Evolutionary conservation across 257 asterid species (phyloP).

Genomic region (Plantago major): DNA sequence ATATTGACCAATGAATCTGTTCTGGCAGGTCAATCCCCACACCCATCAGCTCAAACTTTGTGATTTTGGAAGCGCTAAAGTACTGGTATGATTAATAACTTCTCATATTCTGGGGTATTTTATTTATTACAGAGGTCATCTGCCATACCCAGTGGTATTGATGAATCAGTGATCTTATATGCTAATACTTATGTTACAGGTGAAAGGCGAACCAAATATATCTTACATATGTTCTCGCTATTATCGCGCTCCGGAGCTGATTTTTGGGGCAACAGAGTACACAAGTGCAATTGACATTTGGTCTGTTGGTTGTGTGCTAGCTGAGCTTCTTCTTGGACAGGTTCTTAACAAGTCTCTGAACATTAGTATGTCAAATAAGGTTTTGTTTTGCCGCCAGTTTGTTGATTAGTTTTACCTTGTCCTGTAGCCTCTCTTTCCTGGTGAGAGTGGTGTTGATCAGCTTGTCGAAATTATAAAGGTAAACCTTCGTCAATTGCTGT

Average conservation of each 20-base stretch:
- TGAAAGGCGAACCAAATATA: constrained; percentile 83
- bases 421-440: constrained; percentile 72
- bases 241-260: constrained; percentile 79
- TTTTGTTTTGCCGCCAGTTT: constrained; percentile 5
- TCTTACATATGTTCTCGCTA: constrained; percentile 81
- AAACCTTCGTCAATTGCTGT: background rate
- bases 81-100: constrained; percentile 40
- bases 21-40: constrained; percentile 83
- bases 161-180: constrained; percentile 4
- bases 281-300: constrained; percentile 78
- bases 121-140: background rate
- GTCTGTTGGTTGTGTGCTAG: constrained; percentile 93
- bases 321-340: constrained; percentile 88
- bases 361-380: background rate
- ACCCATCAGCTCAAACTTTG: constrained; percentile 83
- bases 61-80: constrained; percentile 92
- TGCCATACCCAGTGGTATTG: constrained; percentile 6
- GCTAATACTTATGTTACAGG: constrained; percentile 35
- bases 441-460: constrained; percentile 91
- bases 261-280: constrained; percentile 82
- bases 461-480: constrained; percentile 88
- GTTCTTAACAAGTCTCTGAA: constrained; percentile 26
- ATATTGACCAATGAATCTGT: constrained; percentile 11
- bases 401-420: constrained; percentile 12
- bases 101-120: background rate